A percentile compares a stretch with the other conserved stretches of the same genome.
These are phyloP conservation scores for Sequoiadendron giganteum DNA, from an alignment of 75 land plant genomes.

Conservation along the genomic window DNA sequence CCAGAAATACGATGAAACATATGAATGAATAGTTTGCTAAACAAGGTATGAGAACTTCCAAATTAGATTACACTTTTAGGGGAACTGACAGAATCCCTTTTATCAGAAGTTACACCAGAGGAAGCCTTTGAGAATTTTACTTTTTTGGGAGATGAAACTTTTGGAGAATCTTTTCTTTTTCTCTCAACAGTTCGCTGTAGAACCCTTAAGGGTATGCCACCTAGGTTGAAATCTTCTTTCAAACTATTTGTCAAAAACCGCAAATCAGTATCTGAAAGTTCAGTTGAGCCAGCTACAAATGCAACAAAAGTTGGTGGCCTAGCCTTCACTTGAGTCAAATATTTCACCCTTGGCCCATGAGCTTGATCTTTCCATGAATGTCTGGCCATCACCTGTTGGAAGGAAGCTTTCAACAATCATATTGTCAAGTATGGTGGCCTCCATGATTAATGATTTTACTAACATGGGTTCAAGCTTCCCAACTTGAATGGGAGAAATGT, in stretches of 20 bases:
- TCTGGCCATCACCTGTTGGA: slow-evolving; percentile 83
- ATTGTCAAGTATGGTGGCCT: slow-evolving; percentile 2
- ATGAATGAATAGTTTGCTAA: background rate
- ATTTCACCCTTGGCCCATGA: slow-evolving; percentile 77
- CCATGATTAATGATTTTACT: background rate
- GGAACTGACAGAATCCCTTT: background rate
- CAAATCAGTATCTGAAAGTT: slow-evolving; percentile 77
- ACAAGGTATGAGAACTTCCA: background rate
- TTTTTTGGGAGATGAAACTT: background rate
- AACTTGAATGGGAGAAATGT: background rate
- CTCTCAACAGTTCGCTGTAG: slow-evolving; percentile 57
- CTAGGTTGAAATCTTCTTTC: slow-evolving; percentile 91
- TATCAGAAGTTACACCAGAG: background rate
- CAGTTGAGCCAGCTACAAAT: slow-evolving; percentile 66
- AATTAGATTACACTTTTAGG: background rate
- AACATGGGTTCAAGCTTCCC: no score
- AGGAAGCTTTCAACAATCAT: background rate
- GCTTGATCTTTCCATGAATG: slow-evolving; percentile 89
- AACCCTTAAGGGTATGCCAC: slow-evolving; percentile 90
- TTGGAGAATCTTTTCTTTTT: slow-evolving; percentile 15
- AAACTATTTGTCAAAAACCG: slow-evolving; percentile 83
- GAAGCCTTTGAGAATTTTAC: slow-evolving; percentile 2
- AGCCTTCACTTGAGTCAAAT: slow-evolving; percentile 97
- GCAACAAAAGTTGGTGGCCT: slow-evolving; percentile 98
- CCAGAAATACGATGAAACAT: background rate